Base-by-base conservation (phyloP, 768 basidiomycete genomes). In the Fomitopsis serialis region DNA sequence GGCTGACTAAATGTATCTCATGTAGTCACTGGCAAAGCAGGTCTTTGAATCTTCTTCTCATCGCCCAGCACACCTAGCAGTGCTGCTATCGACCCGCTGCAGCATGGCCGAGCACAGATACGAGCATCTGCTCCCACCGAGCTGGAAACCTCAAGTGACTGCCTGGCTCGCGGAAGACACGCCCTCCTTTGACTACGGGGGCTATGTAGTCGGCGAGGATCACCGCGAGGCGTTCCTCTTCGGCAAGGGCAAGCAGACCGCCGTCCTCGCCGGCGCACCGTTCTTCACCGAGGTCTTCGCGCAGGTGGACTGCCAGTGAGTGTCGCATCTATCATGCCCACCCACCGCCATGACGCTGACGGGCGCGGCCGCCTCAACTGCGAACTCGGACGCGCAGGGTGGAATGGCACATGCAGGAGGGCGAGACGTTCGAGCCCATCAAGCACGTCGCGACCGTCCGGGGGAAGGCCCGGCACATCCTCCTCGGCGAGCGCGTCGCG, bases 161-260 rank as follows among this genome's bases (percentile, higher is more conserved):
- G 72, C 66, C 13, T 99, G 96, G 96, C 80, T 95, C 27, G 81
- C 81, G 8, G 96, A 99, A 71, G 96, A 98, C 65, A 89, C 87
- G 0, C 96, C 96, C 1, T 94, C 92, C 1, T 97, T 98, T 61
- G 96, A 99, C 70, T 97, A 92, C 59, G 95, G 89, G 36, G 96
- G 96, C 2, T 96, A 89, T 64, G 92, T 98, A 45, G 96, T 99
- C 9, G 96, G 96, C 13, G 95, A 98, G 65, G 87, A 80, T 7
- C 72, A 80, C 35, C 84, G 92, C 40, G 85, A 89, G 66, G 97
- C 97, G 7, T 87, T 85, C 65, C 79, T 98, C 17, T 78, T 92
- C 61, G 96, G 94, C 46, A 98, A 99, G 73, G 92, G 92, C 54
- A 81, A 83, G 48, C 77, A 82, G 52, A 60, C 78, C 17, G 82